These are phyloP conservation scores for Ampelocalamus luodianensis DNA, from an alignment of 176 grass and related monocot species.

Conservation along the genomic window DNA sequence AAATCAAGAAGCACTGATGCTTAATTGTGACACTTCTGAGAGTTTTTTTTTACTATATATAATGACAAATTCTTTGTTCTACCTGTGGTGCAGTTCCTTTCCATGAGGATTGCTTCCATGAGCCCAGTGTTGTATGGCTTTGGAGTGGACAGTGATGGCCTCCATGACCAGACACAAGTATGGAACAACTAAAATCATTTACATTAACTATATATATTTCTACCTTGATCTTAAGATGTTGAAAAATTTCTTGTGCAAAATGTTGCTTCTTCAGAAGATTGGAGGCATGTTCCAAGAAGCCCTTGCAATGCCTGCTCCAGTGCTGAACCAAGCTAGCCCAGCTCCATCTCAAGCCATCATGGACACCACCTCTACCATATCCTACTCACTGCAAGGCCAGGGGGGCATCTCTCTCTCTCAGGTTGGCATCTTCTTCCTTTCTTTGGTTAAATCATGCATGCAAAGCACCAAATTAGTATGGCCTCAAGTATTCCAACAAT, in stretches of 20 bases:
- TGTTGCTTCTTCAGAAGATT: slow-evolving; percentile 55
- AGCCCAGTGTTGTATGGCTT: slow-evolving; percentile 69
- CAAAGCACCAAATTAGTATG: slow-evolving; percentile 37
- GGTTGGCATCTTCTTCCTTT: slow-evolving; percentile 43
- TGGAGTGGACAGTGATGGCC: slow-evolving; percentile 55
- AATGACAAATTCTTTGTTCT: not conserved
- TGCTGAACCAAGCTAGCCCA: slow-evolving; percentile 48
- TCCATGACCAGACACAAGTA: slow-evolving; percentile 60
- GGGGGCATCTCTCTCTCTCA: slow-evolving; percentile 60
- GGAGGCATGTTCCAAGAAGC: slow-evolving; percentile 62
- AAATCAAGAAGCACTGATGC: not conserved
- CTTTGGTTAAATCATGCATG: slow-evolving; percentile 30
- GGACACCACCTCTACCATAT: slow-evolving; percentile 45
- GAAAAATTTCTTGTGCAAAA: slow-evolving; percentile 8
- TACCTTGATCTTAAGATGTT: slow-evolving; percentile 4
- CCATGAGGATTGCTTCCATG: slow-evolving; percentile 93
- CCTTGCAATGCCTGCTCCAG: slow-evolving; percentile 54
- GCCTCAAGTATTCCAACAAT: slow-evolving; percentile 25
- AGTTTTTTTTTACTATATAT: not conserved
- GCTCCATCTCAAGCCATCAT: slow-evolving; percentile 59
- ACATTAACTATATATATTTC: not conserved
- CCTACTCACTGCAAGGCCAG: slow-evolving; percentile 59
- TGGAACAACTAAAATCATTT: slow-evolving; percentile 10
- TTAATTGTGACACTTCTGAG: slow-evolving; percentile 29
- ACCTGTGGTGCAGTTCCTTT: slow-evolving; percentile 75